A percentile compares a stretch with the other conserved stretches of the same genome.
Evolutionary conservation across 441 rosid species (phyloP).

Genomic region (Mallotus repandus): DNA sequence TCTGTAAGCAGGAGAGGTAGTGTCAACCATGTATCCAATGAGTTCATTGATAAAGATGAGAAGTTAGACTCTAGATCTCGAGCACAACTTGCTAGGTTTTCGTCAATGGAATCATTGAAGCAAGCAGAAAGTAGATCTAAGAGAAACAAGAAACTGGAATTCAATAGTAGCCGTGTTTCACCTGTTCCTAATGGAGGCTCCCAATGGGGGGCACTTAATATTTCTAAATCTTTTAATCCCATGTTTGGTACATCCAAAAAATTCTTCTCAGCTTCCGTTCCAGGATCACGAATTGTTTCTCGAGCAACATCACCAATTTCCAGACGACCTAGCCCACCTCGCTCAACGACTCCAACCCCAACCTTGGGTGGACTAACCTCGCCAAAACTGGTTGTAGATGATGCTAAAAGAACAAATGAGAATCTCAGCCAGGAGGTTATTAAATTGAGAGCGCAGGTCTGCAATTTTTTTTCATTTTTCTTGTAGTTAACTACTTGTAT

Average conservation of each 20-base stretch:
- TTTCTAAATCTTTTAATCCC: conserved; percentile 77
- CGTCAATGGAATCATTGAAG: conserved; percentile 77
- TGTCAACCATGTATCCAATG: conserved; percentile 52
- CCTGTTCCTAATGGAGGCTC: conserved; percentile 83
- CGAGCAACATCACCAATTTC: conserved; percentile 97
- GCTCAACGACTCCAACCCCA: conserved; percentile 95
- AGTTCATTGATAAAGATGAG: conserved; percentile 64
- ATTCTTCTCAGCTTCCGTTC: conserved; percentile 96
- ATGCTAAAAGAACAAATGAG: conserved; percentile 68
- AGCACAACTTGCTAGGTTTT: conserved; percentile 71
- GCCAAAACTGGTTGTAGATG: conserved; percentile 67
- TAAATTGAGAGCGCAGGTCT: conserved; percentile 85
- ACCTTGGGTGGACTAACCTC: conserved; percentile 80
- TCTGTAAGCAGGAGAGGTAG: conserved; percentile 74
- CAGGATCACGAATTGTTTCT: conserved; percentile 95
- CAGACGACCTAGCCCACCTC: conserved; percentile 89
- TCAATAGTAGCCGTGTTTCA: conserved; percentile 87
- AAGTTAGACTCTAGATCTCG: conserved; percentile 75
- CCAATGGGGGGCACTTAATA: conserved; percentile 73
- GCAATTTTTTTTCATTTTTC: conserved; percentile 8
- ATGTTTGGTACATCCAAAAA: conserved; percentile 92
- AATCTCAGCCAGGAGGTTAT: conserved; percentile 74
- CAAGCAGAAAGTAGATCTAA: conserved; percentile 67
- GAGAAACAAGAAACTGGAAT: conserved; percentile 83
- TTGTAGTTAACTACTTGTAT: conserved; percentile 6